Evolutionary conservation across 768 basidiomycete species (phyloP).

Genomic region (Sarcodon sp.): DNA sequence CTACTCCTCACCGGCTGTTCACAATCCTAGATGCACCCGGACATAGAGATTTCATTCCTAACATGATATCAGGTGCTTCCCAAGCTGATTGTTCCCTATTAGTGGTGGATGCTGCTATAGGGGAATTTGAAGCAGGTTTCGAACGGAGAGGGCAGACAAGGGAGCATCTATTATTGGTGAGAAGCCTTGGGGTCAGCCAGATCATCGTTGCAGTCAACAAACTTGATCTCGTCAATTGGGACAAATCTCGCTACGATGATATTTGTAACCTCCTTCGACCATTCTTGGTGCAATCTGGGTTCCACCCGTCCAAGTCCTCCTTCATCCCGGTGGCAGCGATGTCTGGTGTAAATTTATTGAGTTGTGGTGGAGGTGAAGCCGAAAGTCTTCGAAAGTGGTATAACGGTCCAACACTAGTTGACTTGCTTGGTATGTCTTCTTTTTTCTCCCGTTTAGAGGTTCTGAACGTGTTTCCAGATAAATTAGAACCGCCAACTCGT

Average conservation of each 20-base stretch:
- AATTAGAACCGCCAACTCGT: conserved; percentile 67
- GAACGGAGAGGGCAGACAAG: conserved; percentile 90
- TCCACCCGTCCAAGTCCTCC: conserved; percentile 59
- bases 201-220: conserved; percentile 93
- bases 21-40: conserved; percentile 97
- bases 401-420: conserved; percentile 70
- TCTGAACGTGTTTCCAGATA: conserved; percentile 32
- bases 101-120: conserved; percentile 80
- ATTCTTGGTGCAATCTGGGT: conserved; percentile 85
- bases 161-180: conserved; percentile 84
- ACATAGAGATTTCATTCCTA: conserved; percentile 95
- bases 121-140: conserved; percentile 96
- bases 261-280: conserved; percentile 62
- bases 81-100: conserved; percentile 94
- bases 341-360: conserved; percentile 73
- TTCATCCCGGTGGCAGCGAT: conserved; percentile 90
- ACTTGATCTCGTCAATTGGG: conserved; percentile 88
- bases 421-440: conserved; percentile 54
- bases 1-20: conserved; percentile 64
- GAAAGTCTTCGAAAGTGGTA: conserved; percentile 61
- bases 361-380: conserved; percentile 32
- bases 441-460: not conserved
- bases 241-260: conserved; percentile 70
- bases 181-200: conserved; percentile 86
- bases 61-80: conserved; percentile 98